Base-by-base conservation (phyloP, 192 early-diverging fungal genomes). In the Linnemannia elongata region DNA sequence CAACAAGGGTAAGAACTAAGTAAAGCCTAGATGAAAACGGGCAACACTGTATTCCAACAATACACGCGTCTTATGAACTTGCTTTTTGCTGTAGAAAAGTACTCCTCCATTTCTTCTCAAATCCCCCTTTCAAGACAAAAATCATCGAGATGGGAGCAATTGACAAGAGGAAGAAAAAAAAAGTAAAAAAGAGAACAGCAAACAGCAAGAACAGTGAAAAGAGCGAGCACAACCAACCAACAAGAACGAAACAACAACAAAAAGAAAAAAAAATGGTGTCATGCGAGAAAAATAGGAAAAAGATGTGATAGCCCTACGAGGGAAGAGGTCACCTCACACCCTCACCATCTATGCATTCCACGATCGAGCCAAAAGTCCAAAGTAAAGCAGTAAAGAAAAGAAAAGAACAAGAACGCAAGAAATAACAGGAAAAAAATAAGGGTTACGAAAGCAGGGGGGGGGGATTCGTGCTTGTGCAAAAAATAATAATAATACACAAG, bases 261-360 rank as follows among this genome's bases (percentile, higher is more conserved):
- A 15, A 66, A 60, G 57, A 60, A 70, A 71, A 71, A 71, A 71
- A n/a, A 42, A n/a, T 42, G 69, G 18, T 71, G 38, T 41, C 69
- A 41, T 38, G 38, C 69, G 42, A 71, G 13, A 41, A 35, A 41
- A 41, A 39, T n/a, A 71, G 4, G 41, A 3, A n/a, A n/a, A 24
- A 42, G 38, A 24, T n/a, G 39, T 8, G 69, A 71, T n/a, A 17
- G 12, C 69, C 33, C 17, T 22, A 71, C 17, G 38, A 42, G 3
- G 17, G 38, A 20, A 13, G 24, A 2, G 20, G 12, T n/a, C n/a
- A 33, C 30, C n/a, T 33, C 30, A 30, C 24, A 9, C 13, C n/a
- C 9, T 66, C 60, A 1, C 30, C 60, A 66, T 30, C 60, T 66
- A 66, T 33, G 30, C 30, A 66, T 66, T 66, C 60, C 60, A 66